Evolutionary conservation across 2,329 filamentous ascomycete genomes (phyloP).

Genomic region (Talaromyces pinophilus): DNA sequence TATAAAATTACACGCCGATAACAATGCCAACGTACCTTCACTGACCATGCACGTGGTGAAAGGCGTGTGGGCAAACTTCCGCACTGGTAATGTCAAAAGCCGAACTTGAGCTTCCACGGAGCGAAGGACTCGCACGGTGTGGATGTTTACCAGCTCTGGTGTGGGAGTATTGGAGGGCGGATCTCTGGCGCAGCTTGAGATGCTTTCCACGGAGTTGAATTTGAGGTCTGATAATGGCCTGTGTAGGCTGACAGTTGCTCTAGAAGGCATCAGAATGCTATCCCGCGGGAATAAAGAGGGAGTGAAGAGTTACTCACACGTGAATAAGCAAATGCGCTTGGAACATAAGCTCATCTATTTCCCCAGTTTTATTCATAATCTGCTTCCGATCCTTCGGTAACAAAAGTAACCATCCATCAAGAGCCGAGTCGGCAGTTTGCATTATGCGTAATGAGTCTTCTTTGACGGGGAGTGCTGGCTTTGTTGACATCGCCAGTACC

Average conservation of each 20-base stretch:
- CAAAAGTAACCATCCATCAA: constrained; percentile 45
- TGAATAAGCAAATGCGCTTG: constrained; percentile 76
- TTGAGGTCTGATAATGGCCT: constrained; percentile 44
- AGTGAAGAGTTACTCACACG: constrained; percentile 36
- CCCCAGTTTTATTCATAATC: constrained; percentile 33
- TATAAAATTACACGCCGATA: constrained; percentile 42
- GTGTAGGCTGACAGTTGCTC: constrained; percentile 41
- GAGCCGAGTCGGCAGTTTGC: constrained; percentile 38
- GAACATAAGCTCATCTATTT: constrained; percentile 66
- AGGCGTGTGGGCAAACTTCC: constrained; percentile 41
- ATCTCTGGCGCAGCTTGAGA: constrained; percentile 40
- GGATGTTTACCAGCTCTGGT: constrained; percentile 37
- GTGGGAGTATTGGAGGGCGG: constrained; percentile 15
- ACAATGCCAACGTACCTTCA: constrained; percentile 35
- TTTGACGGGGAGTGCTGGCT: constrained; percentile 25
- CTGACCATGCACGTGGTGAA: constrained; percentile 48
- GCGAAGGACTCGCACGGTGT: constrained; percentile 44
- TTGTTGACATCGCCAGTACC: constrained; percentile 31
- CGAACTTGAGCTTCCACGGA: constrained; percentile 44
- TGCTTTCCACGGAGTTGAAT: constrained; percentile 42
- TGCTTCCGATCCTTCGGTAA: constrained; percentile 38
- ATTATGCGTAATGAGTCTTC: constrained; percentile 35
- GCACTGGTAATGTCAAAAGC: constrained; percentile 41
- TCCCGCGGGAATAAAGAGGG: constrained; percentile 35
- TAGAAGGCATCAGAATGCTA: constrained; percentile 22